Conservation (phyloP, 2,329 filamentous ascomycete genomes). For the Tolypocladium inflatum region DNA sequence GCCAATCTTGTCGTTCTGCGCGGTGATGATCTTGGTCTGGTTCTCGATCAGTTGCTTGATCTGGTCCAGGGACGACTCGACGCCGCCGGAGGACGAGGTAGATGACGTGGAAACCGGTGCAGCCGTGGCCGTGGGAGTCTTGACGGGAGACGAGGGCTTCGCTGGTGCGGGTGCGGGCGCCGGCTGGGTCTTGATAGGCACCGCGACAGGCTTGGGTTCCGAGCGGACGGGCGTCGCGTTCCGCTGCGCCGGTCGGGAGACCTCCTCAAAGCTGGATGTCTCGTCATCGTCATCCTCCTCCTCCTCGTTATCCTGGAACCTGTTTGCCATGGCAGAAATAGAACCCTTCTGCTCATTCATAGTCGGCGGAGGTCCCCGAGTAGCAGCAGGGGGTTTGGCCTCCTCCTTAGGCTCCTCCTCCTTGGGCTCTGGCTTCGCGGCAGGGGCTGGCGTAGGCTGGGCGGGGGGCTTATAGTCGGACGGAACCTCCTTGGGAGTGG, state of each 20-base stretch:
- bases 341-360: constrained; percentile 81
- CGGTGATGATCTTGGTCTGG: constrained; percentile 67
- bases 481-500: constrained; percentile 66
- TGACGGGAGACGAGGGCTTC: constrained; percentile 24
- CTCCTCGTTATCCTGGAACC: constrained; percentile 71
- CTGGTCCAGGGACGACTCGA: constrained; percentile 60
- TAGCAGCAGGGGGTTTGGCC: constrained; percentile 37
- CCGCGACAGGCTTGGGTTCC: constrained; percentile 30
- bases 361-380: constrained; percentile 46
- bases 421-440: constrained; percentile 26
- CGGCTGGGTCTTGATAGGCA: constrained; percentile 19
- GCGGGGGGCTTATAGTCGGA: constrained; percentile 54
- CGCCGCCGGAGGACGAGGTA: constrained; percentile 20
- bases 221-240: constrained; percentile 26
- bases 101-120: constrained; percentile 20
- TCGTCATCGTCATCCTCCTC: constrained; percentile 55
- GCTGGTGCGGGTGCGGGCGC: constrained; percentile 8
- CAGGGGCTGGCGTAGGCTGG: constrained; percentile 32
- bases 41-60: constrained; percentile 70
- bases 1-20: constrained; percentile 69
- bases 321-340: constrained; percentile 75
- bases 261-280: constrained; percentile 78
- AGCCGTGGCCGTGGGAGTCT: constrained; percentile 12
- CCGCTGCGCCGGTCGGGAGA: constrained; percentile 64
- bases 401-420: constrained; percentile 41